Base-by-base conservation (phyloP, 495 filamentous ascomycete genomes). In the Lasiosphaeria ovina region DNA sequence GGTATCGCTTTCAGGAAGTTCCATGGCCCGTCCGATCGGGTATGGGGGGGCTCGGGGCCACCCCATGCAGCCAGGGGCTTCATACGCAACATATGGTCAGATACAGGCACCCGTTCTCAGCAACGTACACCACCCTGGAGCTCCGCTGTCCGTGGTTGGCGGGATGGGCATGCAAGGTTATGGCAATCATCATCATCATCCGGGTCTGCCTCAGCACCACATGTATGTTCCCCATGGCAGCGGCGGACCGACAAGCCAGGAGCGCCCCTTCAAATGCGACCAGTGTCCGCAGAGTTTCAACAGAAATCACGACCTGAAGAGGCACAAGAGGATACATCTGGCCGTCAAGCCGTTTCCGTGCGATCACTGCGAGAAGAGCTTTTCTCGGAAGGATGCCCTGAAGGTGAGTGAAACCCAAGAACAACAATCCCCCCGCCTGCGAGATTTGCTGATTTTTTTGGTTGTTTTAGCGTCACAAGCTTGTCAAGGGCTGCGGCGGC, bases 331-430 rank as follows among this genome's bases (percentile, higher is more conserved):
- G 58, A 98, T 98, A 58, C 94, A 98, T 74, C 76, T 98, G 51
- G 89, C 92, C 0, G 89, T 98, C 51, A 98, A 98, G 79, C 94
- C 94, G 0, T 98, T 92, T 72, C 93, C 94, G 0, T 98, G 94
- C 68, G 82, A 73, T 10, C 87, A 90, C 66, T 98, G 94, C 68
- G 92, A 97, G 36, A 98, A 98, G 84, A 94, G 91, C 73, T 98
- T 98, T 66, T 96, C 91, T 17, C 79, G 94, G 45, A 98, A 97
- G 72, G 94, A 98, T 79, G 94, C 94, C 17, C 80, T 98, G 12
- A 98, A 98, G 89, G 94, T 98, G 54, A 60, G 76, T 53, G 35
- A 38, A 36, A 54, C 24, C 24, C 24, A 24, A 24, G 24, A 24
- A 24, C 24, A 24, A 24, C 0, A 24, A 24, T 24, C 24, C 24